A percentile compares a stretch with the other conserved stretches of the same genome.
phyloP scores from a whole-genome alignment of 2,329 filamentous ascomycete genomes.

The Trematosphaeria pertusa region DNA sequence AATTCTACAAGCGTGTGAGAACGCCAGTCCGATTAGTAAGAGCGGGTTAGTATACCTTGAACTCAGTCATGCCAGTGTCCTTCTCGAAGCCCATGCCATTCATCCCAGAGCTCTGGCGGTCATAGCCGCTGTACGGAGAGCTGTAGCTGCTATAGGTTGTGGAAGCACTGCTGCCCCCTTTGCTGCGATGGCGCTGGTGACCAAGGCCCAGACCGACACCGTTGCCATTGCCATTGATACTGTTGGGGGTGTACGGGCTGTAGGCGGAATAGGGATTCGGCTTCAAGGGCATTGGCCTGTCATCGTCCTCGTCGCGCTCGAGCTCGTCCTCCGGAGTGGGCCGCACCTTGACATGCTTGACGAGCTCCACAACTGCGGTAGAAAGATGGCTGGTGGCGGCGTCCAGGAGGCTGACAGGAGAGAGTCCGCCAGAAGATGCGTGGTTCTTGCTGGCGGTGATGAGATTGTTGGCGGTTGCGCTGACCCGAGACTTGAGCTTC shows the following conservation, averaged over 20 bases:
- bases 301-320: constrained; percentile 74
- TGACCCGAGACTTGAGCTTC: constrained; percentile 81
- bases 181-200: constrained; percentile 39
- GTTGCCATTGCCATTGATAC: constrained; percentile 26
- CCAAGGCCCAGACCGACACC: constrained; percentile 14
- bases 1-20: constrained; percentile 60
- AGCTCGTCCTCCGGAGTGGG: constrained; percentile 76
- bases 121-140: constrained; percentile 47
- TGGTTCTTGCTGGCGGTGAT: constrained; percentile 97
- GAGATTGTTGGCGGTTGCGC: constrained; percentile 92
- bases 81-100: constrained; percentile 31
- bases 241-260: constrained; percentile 28
- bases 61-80: constrained; percentile 59
- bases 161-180: constrained; percentile 45
- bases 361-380: constrained; percentile 82
- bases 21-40: not conserved
- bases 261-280: constrained; percentile 29
- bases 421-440: constrained; percentile 79
- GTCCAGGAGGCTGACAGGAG: constrained; percentile 91
- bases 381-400: constrained; percentile 91
- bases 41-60: constrained; percentile 59
- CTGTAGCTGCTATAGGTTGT: constrained; percentile 44
- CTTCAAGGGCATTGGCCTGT: constrained; percentile 46
- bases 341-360: constrained; percentile 83
- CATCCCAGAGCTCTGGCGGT: constrained; percentile 37